Base-by-base conservation (phyloP, 371 early-diverging fungal species). In the Phascolomyces articulosus region DNA sequence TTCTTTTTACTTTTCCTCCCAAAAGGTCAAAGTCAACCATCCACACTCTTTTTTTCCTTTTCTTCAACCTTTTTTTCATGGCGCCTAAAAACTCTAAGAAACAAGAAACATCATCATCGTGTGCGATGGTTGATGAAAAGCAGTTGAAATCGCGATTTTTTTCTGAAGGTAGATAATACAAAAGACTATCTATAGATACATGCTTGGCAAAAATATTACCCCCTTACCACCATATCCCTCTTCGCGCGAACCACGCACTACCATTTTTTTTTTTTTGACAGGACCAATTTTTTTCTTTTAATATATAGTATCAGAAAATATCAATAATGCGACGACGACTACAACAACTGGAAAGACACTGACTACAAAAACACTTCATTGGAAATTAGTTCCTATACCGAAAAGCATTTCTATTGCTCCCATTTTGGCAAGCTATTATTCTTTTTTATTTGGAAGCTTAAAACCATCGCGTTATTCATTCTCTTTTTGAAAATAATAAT, bases 91-190 rank as follows among this genome's bases (percentile, higher is more conserved):
- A 55, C 55, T 38, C 41, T 13, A 63, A 54, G 18, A 63, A 63
- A 44, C 54, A 63, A 40, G 54, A 63, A 23, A n/a, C n/a, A n/a
- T 53, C 51, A 28, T 40, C 62, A n/a, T n/a, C 44, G 16, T 54
- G 49, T 13, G 24, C 62, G 29, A 31, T 40, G 20, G 34, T 26
- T 10, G 62, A 62, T 18, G 62, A 62, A 40, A 62, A 62, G 55
- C 62, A 53, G 55, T 27, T 62, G 55, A 62, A 62, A 62, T 62
- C 62, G 55, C 62, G 62, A 53, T 62, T 54, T 55, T 62, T 62
- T 55, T 21, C 62, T 40, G 62, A 62, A 51, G 24, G 51, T 51
- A 24, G 15, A 51, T 8, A 51, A 51, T 23, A 51, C 11, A 34
- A 9, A 34, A 2, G 34, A 34, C 34, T 11, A 34, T 34, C 34